Evolutionary conservation across 2,329 filamentous ascomycete genomes (phyloP).

Genomic region (Fonsecaea pedrosoi): DNA sequence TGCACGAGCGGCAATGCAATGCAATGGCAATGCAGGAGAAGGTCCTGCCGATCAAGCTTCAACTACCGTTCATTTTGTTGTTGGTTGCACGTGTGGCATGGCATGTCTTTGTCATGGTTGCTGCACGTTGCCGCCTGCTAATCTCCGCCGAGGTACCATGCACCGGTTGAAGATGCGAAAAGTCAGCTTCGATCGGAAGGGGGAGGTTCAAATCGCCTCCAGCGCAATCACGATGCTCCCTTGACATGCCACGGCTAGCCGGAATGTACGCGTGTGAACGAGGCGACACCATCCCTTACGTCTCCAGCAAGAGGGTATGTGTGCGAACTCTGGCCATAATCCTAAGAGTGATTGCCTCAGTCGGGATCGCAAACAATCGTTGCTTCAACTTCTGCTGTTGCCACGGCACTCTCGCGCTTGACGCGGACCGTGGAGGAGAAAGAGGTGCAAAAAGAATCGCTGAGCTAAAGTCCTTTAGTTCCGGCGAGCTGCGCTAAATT

Average conservation of each 20-base stretch:
- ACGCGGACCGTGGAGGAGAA: neutral
- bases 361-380: neutral
- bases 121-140: slow-evolving; percentile 34
- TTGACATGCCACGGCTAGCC: slow-evolving; percentile 23
- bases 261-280: slow-evolving; percentile 11
- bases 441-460: slow-evolving; percentile 1
- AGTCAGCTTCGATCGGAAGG: slow-evolving; percentile 25
- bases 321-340: neutral
- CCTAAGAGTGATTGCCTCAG: neutral
- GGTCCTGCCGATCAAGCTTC: slow-evolving; percentile 14
- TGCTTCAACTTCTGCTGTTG: neutral
- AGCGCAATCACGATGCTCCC: slow-evolving; percentile 21
- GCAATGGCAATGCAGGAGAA: slow-evolving; percentile 18
- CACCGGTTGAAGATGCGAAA: slow-evolving; percentile 12
- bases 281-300: slow-evolving; percentile 20
- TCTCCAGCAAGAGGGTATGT: slow-evolving; percentile 5
- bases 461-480: neutral
- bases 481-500: slow-evolving; percentile 5
- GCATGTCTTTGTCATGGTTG: slow-evolving; percentile 37
- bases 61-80: slow-evolving; percentile 19
- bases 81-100: slow-evolving; percentile 37
- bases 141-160: slow-evolving; percentile 33
- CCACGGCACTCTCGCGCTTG: neutral
- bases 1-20: slow-evolving; percentile 16
- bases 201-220: neutral